These are phyloP conservation scores for Suillus luteus DNA, from an alignment of 768 basidiomycete species.

Conservation along the genomic window DNA sequence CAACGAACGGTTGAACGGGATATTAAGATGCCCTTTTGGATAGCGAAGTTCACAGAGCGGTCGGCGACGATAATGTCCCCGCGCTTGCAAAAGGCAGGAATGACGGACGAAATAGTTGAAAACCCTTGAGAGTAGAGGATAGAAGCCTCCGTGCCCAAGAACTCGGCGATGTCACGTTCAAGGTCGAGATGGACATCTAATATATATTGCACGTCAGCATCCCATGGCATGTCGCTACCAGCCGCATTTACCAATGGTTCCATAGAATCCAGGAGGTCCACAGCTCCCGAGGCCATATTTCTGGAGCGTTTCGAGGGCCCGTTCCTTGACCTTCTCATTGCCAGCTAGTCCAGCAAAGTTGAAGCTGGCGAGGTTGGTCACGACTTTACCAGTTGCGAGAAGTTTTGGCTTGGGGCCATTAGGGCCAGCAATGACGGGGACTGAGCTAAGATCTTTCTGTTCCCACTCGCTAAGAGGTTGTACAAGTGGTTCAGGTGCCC, in stretches of 20 bases:
- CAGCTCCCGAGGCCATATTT: conserved; percentile 95
- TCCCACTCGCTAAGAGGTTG: conserved; percentile 61
- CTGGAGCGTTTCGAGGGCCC: conserved; percentile 78
- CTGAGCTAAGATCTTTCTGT: conserved; percentile 64
- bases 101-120: conserved; percentile 88
- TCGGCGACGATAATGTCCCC: conserved; percentile 99
- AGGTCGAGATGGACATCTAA: conserved; percentile 89
- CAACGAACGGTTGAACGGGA: conserved; percentile 89
- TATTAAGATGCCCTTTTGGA: conserved; percentile 95
- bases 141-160: conserved; percentile 83
- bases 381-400: conserved; percentile 67
- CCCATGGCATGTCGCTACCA: neutral
- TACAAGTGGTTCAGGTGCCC: conserved; percentile 84
- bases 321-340: conserved; percentile 84
- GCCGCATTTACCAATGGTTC: conserved; percentile 75
- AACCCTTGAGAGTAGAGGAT: conserved; percentile 97
- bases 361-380: conserved; percentile 83
- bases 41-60: conserved; percentile 91
- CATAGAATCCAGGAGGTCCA: conserved; percentile 97
- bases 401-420: conserved; percentile 85
- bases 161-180: conserved; percentile 88
- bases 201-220: conserved; percentile 14
- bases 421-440: conserved; percentile 79
- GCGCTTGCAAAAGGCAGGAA: conserved; percentile 96
- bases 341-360: conserved; percentile 92